These are phyloP conservation scores for Tricholoma terreum DNA, from an alignment of 768 basidiomycete genomes.

Conservation along the genomic window DNA sequence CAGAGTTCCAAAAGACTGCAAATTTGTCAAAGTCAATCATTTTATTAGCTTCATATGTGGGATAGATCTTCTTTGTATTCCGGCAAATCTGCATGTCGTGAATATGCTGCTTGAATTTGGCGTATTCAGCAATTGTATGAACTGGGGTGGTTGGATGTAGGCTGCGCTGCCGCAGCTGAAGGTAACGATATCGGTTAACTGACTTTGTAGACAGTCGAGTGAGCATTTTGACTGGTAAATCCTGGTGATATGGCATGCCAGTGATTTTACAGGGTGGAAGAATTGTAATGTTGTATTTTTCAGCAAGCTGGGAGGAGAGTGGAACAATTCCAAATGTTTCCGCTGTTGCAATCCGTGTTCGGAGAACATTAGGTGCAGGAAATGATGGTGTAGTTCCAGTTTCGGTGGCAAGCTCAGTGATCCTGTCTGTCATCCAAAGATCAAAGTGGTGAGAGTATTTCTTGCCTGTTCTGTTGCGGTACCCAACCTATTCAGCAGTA, in stretches of 20 bases:
- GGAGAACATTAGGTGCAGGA: neutral
- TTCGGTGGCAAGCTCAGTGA: neutral
- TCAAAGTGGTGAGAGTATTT: no score
- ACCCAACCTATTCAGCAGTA: neutral
- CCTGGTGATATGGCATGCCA: neutral
- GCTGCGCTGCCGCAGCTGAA: no score
- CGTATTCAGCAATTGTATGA: neutral
- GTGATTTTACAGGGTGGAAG: neutral
- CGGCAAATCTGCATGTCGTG: no score
- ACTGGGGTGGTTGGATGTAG: neutral
- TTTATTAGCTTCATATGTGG: no score
- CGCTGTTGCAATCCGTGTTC: neutral
- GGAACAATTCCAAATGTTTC: neutral
- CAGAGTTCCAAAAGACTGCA: no score
- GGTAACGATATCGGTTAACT: no score
- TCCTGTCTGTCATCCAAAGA: neutral
- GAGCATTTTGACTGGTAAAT: no score
- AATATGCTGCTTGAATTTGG: no score
- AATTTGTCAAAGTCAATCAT: no score
- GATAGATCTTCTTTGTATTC: no score
- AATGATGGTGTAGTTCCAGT: neutral
- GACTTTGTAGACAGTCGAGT: no score
- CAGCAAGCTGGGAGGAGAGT: constrained; percentile 1
- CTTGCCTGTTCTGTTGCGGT: neutral
- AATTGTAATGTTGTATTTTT: neutral